phyloP scores from a whole-genome alignment of 805 yeast species.

The Phaffomyces opuntiae region DNA sequence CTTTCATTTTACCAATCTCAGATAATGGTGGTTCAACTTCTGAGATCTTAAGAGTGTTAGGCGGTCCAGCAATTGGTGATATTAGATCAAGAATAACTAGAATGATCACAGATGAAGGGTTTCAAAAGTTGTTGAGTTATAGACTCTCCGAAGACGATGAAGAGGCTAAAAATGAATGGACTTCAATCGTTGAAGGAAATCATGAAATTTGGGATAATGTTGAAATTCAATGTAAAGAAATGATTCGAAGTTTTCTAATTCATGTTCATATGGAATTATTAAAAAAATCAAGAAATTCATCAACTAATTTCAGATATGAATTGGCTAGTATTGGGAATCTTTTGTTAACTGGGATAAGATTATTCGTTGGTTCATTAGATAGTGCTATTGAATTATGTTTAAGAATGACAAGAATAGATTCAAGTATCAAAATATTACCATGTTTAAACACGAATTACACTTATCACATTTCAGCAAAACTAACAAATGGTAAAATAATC shows the following conservation, averaged over 20 bases:
- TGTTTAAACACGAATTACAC: constrained; percentile 81
- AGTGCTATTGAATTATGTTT: constrained; percentile 72
- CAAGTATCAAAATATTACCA: constrained; percentile 55
- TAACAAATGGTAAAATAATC: constrained; percentile 62
- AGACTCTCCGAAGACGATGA: constrained; percentile 42
- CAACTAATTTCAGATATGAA: constrained; percentile 61
- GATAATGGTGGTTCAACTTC: constrained; percentile 96
- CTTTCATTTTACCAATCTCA: constrained; percentile 74
- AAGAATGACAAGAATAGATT: constrained; percentile 54
- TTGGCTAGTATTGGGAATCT: constrained; percentile 82
- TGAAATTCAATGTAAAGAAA: constrained; percentile 54
- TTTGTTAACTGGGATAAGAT: constrained; percentile 72
- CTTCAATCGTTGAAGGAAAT: constrained; percentile 66
- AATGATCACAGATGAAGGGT: constrained; percentile 49
- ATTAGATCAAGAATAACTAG: constrained; percentile 74
- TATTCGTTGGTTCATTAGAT: constrained; percentile 79
- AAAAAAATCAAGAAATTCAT: constrained; percentile 51
- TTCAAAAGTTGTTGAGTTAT: constrained; percentile 34
- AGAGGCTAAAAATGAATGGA: constrained; percentile 70
- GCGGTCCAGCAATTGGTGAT: constrained; percentile 96
- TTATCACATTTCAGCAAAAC: constrained; percentile 75
- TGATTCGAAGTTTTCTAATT: constrained; percentile 68
- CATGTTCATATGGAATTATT: constrained; percentile 73
- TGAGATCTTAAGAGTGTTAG: constrained; percentile 76
- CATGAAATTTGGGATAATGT: constrained; percentile 63